Percentiles rank a stretch among this genome's conserved stretches.
Evolutionary conservation across 768 basidiomycete species (phyloP).

Genomic region (Mycena filopes): DNA sequence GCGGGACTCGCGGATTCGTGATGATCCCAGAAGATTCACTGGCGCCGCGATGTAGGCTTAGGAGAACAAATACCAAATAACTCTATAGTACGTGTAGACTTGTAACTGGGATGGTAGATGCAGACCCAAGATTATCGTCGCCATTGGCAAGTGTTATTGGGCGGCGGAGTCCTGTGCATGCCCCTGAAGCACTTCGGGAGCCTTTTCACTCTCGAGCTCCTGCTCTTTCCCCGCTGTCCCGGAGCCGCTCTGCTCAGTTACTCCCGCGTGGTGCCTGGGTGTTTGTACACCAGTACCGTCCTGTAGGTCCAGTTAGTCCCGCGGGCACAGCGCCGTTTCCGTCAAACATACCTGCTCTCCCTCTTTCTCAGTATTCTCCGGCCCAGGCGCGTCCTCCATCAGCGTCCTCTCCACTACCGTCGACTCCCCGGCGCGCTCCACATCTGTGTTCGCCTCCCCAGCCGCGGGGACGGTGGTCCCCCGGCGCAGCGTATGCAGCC

Average conservation of each 20-base stretch:
- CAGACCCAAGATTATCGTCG: too few relatives aligned
- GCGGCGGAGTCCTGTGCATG: neutral
- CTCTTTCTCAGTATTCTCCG: neutral
- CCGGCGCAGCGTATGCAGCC: conserved; percentile 52
- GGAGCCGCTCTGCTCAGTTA: neutral
- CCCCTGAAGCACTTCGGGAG: neutral
- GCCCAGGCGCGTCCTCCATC: neutral
- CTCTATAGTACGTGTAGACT: too few relatives aligned
- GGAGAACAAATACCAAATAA: too few relatives aligned
- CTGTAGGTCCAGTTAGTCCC: too few relatives aligned
- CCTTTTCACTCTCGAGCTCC: neutral
- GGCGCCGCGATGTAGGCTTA: too few relatives aligned
- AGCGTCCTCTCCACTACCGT: neutral
- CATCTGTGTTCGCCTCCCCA: neutral
- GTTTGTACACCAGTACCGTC: too few relatives aligned
- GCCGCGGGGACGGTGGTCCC: neutral
- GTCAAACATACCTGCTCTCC: too few relatives aligned
- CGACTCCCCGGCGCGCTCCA: neutral
- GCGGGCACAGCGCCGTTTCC: too few relatives aligned
- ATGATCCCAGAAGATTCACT: too few relatives aligned
- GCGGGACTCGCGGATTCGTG: conserved; percentile 3
- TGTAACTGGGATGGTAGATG: too few relatives aligned
- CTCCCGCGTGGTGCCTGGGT: too few relatives aligned
- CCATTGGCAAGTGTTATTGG: conserved; percentile 7
- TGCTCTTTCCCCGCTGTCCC: neutral